Percentiles rank a stretch among this genome's conserved stretches.
Conservation (phyloP, 352 stramenopile genomes). For the Phytophthora macrochlamydospora region DNA sequence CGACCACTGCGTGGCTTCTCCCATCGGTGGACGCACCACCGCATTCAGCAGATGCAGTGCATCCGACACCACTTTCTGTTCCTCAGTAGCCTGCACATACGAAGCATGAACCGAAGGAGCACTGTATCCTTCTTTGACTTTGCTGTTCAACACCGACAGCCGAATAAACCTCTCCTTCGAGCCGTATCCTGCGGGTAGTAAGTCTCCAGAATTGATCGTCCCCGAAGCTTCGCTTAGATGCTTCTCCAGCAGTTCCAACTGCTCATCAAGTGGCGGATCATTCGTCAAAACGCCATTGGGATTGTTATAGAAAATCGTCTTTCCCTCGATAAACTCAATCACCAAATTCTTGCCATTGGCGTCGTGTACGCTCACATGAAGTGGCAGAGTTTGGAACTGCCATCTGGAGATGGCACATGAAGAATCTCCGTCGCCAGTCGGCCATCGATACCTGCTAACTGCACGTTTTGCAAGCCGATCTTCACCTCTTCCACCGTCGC, state of each 20-base stretch:
- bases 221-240: slow-evolving; percentile 19
- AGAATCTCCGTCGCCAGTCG: slow-evolving; percentile 30
- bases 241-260: slow-evolving; percentile 42
- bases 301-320: slow-evolving; percentile 65
- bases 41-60: slow-evolving; percentile 70
- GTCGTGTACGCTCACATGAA: slow-evolving; percentile 75
- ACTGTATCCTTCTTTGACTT: slow-evolving; percentile 43
- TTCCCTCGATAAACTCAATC: slow-evolving; percentile 70
- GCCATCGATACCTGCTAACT: slow-evolving; percentile 61
- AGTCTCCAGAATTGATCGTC: slow-evolving; percentile 20
- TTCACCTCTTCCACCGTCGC: slow-evolving; percentile 64
- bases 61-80: slow-evolving; percentile 61
- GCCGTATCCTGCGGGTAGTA: slow-evolving; percentile 57
- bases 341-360: slow-evolving; percentile 64
- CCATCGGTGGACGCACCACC: slow-evolving; percentile 53
- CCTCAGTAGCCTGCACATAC: slow-evolving; percentile 58
- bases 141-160: slow-evolving; percentile 69
- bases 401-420: slow-evolving; percentile 16
- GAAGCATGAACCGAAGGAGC: slow-evolving; percentile 31
- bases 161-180: slow-evolving; percentile 62
- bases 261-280: slow-evolving; percentile 57
- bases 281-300: slow-evolving; percentile 73
- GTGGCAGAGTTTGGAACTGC: slow-evolving; percentile 36
- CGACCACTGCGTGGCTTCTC: slow-evolving; percentile 67
- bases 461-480: slow-evolving; percentile 46